Conservation (phyloP, 2,329 filamentous ascomycete species). For the Alternaria atra region DNA sequence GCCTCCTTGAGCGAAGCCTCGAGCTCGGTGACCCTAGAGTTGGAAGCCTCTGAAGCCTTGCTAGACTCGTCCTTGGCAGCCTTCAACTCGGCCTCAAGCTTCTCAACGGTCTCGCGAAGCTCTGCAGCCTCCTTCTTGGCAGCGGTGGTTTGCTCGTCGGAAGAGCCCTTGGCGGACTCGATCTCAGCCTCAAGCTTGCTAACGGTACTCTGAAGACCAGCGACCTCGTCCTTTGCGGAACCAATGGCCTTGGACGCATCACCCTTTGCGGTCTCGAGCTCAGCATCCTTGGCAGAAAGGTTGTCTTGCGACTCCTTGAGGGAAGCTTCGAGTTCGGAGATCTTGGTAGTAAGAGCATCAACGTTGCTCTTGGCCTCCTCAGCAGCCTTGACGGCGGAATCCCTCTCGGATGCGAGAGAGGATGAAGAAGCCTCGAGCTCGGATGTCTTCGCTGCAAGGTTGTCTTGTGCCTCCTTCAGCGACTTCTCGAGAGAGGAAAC, state of each 20-base stretch:
- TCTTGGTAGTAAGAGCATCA: conserved; percentile 33
- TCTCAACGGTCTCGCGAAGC: conserved; percentile 20
- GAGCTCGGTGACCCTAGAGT: conserved; percentile 37
- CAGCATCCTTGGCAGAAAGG: conserved; percentile 33
- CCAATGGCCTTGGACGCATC: conserved; percentile 25
- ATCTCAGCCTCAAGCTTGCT: conserved; percentile 36
- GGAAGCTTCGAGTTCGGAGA: conserved; percentile 39
- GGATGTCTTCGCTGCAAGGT: conserved; percentile 31
- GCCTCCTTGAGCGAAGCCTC: conserved; percentile 30
- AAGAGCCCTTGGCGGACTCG: conserved; percentile 27
- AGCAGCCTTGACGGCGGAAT: conserved; percentile 33
- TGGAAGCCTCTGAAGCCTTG: conserved; percentile 31
- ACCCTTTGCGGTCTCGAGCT: conserved; percentile 26
- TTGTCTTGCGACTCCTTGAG: conserved; percentile 34
- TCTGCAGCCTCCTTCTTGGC: conserved; percentile 24
- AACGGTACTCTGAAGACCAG: conserved; percentile 33
- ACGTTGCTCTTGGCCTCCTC: conserved; percentile 37
- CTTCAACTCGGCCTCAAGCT: conserved; percentile 28
- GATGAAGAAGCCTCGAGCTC: conserved; percentile 34
- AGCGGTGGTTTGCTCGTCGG: conserved; percentile 20
- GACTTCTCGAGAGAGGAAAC: conserved; percentile 39
- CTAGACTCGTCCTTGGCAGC: conserved; percentile 23
- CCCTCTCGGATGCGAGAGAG: conserved; percentile 31
- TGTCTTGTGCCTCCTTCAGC: conserved; percentile 38
- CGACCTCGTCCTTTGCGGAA: conserved; percentile 36